Conservation (phyloP, 1,139 yeast species). For the Suhomyces terraborum region DNA sequence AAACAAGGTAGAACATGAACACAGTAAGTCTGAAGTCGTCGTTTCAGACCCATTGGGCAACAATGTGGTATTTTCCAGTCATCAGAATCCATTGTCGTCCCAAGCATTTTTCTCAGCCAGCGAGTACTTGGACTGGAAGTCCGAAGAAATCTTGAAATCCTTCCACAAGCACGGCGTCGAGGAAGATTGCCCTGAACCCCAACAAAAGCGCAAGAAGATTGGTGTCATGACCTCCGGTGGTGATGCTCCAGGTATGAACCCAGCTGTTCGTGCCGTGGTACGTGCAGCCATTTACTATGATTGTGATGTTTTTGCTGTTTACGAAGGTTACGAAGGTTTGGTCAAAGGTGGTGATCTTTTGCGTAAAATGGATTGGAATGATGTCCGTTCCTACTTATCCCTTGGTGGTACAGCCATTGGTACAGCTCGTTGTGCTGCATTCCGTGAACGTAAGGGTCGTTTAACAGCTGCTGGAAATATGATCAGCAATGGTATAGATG, state of each 20-base stretch:
- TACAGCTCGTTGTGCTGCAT: conserved; percentile 73
- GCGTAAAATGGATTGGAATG: conserved; percentile 72
- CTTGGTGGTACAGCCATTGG: conserved; percentile 84
- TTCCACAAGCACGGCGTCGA: conserved; percentile 16
- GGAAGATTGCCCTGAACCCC: conserved; percentile 8
- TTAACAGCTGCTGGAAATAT: conserved; percentile 66
- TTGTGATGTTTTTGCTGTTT: conserved; percentile 71
- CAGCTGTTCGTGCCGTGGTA: conserved; percentile 77
- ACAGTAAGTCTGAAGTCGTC: conserved; percentile 25
- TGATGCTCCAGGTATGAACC: conserved; percentile 87
- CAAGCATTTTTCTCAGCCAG: conserved; percentile 32
- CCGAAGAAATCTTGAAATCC: conserved; percentile 21
- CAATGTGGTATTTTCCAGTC: conserved; percentile 46
- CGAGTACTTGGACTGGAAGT: conserved; percentile 26
- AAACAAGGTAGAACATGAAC: conserved; percentile 21
- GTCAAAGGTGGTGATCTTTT: conserved; percentile 69
- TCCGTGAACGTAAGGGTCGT: conserved; percentile 69
- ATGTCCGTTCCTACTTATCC: conserved; percentile 72
- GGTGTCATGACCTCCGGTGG: conserved; percentile 90
- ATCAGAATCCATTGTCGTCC: conserved; percentile 31
- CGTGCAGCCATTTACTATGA: conserved; percentile 71
- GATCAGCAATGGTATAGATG: conserved; percentile 74
- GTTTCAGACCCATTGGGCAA: conserved; percentile 62
- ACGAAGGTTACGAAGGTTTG: conserved; percentile 79
- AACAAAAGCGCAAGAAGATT: conserved; percentile 47